Conservation (phyloP, 108 stramenopile species). For the Nitzschia sp. region DNA sequence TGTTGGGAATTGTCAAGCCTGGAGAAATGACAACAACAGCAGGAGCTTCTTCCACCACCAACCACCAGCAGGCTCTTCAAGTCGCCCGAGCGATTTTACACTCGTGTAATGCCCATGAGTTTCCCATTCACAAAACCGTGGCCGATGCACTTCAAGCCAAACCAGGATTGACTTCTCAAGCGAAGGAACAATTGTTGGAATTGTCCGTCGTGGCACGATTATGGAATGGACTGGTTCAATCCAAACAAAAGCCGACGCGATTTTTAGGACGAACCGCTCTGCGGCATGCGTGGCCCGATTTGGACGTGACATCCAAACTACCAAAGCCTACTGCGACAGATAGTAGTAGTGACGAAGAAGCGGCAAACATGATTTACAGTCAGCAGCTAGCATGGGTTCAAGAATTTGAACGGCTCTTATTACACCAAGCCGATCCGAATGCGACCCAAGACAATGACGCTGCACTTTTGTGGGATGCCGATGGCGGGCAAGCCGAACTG, state of each 20-base stretch:
- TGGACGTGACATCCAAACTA: background rate
- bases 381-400: slow-evolving; percentile 22
- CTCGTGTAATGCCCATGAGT: slow-evolving; percentile 22
- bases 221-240: slow-evolving; percentile 42
- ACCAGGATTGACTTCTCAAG: slow-evolving; percentile 5
- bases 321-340: background rate
- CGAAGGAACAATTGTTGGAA: slow-evolving; percentile 27
- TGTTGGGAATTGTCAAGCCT: background rate
- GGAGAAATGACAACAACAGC: background rate
- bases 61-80: slow-evolving; percentile 8
- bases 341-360: background rate
- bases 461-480: slow-evolving; percentile 33
- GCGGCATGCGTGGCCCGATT: slow-evolving; percentile 27
- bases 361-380: background rate
- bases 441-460: slow-evolving; percentile 22
- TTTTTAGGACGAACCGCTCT: slow-evolving; percentile 36
- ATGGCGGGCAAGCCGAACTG: slow-evolving; percentile 34
- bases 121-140: slow-evolving; percentile 32
- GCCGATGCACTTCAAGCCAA: slow-evolving; percentile 17
- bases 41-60: background rate
- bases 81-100: slow-evolving; percentile 12
- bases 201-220: slow-evolving; percentile 22
- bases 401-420: slow-evolving; percentile 23
- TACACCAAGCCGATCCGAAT: background rate
- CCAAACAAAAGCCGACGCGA: slow-evolving; percentile 40